Evolutionary conservation across 768 basidiomycete genomes (phyloP).

Genomic region (Favolaschia claudopus): DNA sequence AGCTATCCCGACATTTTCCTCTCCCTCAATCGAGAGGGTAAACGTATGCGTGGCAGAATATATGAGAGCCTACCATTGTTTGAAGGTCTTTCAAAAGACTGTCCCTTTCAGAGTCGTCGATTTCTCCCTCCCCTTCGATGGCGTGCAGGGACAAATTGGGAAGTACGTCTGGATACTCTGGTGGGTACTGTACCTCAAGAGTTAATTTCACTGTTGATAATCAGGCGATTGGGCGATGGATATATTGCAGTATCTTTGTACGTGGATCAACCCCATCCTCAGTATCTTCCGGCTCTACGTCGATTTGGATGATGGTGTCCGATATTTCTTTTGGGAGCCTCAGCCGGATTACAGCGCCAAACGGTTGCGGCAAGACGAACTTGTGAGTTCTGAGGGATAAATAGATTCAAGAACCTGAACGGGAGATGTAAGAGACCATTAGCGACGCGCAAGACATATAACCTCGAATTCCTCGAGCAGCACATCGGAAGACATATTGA

Average conservation of each 20-base stretch:
- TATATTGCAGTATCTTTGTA: too few species aligned
- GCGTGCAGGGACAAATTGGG: slow-evolving; percentile 75
- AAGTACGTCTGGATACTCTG: slow-evolving; percentile 84
- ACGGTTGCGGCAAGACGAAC: slow-evolving; percentile 64
- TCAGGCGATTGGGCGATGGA: too few species aligned
- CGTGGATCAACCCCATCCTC: slow-evolving; percentile 66
- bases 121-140: slow-evolving; percentile 64
- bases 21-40: slow-evolving; percentile 57
- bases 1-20: slow-evolving; percentile 92
- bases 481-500: slow-evolving; percentile 66
- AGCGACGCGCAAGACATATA: slow-evolving; percentile 19
- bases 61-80: slow-evolving; percentile 55
- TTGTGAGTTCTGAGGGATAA: slow-evolving; percentile 91
- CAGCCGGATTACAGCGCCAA: slow-evolving; percentile 46
- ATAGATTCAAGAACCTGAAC: slow-evolving; percentile 75
- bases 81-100: slow-evolving; percentile 64
- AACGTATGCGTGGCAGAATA: neutral
- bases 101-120: slow-evolving; percentile 65
- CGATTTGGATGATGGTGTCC: slow-evolving; percentile 81
- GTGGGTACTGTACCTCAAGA: slow-evolving; percentile 78
- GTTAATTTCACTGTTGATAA: slow-evolving; percentile 69
- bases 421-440: too few species aligned
- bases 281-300: slow-evolving; percentile 81
- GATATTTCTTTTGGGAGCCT: slow-evolving; percentile 79
- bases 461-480: slow-evolving; percentile 94